Percentiles rank a stretch among this genome's conserved stretches.
Evolutionary conservation across 352 stramenopile species (phyloP).

Genomic region (Pythium rishiriense): DNA sequence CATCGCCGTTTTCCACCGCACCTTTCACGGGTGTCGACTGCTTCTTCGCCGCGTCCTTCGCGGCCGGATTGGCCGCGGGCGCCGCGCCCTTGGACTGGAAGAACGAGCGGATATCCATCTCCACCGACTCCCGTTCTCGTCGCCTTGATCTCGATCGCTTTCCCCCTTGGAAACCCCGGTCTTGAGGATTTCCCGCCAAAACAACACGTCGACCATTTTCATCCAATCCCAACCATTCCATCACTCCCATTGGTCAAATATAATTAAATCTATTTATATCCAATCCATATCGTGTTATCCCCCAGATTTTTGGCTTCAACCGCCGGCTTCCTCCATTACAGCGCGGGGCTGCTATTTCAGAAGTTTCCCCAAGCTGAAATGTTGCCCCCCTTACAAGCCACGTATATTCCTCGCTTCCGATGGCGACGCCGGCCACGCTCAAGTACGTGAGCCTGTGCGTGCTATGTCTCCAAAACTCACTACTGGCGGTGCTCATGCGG

Average conservation of each 20-base stretch:
- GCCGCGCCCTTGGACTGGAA: constrained; percentile 57
- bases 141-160: not conserved
- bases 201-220: constrained; percentile 3
- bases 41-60: constrained; percentile 21
- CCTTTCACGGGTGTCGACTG: constrained; percentile 20
- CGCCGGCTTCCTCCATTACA: too few species aligned
- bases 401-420: not conserved
- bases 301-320: not conserved
- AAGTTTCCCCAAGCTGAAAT: not conserved
- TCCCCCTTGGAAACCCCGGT: not conserved
- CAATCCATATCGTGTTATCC: not conserved
- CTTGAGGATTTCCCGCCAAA: constrained; percentile 34
- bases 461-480: constrained; percentile 81
- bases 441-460: constrained; percentile 79
- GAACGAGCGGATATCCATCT: constrained; percentile 87
- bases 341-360: too few species aligned
- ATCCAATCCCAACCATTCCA: constrained; percentile 16
- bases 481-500: constrained; percentile 78
- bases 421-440: constrained; percentile 40
- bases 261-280: not conserved
- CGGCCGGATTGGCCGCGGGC: constrained; percentile 3
- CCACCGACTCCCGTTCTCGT: not conserved
- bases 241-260: constrained; percentile 3
- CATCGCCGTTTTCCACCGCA: not conserved
- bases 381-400: not conserved